Evolutionary conservation across 495 filamentous ascomycete genomes (phyloP), one percentile per base, ranked within the genome.

Genomic region (Aspergillus funiculosus): DNA sequence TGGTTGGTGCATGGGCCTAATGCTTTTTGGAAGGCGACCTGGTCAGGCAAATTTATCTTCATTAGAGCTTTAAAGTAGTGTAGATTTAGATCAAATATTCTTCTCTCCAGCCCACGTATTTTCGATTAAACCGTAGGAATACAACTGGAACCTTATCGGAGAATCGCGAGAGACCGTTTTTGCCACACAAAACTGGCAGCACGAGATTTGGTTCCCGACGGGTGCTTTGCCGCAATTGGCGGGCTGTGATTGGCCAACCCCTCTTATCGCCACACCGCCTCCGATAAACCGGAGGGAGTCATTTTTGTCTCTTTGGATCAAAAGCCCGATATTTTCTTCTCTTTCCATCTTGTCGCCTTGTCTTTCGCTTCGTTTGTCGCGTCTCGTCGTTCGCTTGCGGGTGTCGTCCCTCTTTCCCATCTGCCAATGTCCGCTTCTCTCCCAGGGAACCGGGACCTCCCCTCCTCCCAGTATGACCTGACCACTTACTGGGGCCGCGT

Each of bases 401-500:
- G n/a, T n/a, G n/a, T 37, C 18, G 31, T 41, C 30, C 32, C 49
- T 36, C 36, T 44, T 26, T 41, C 48, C 34, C 22, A 39, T 5
- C 19, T 25, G 39, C 38, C 34, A 43, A 98, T 98, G 92, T 95
- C 92, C 18, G 74, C 88, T 50, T 94, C 92, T 28, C 73, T 96
- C 5, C 89, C 90, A 31, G 92, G 92, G 46, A 80, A 68, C 46
- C 82, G 91, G 56, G 86, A 92, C 55, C 77, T 94, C 20, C 92
- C 92, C 46, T 75, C 79, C 38, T 97, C 92, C 14, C 89, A 87
- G 63, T 91, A 95, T 73, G 84, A 98, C 60, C 75, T 97, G 58
- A 79, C 66, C 55, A 95, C 89, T 41, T 98, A 98, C 69, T 91
- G 86, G 87, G 92, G 92, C 32, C 83, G 92, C 10, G 94, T 98